Percentiles rank a stretch among this genome's conserved stretches.
These are phyloP conservation scores for Backusella luteola DNA, from an alignment of 192 early-diverging fungal genomes.

Conservation along the genomic window DNA sequence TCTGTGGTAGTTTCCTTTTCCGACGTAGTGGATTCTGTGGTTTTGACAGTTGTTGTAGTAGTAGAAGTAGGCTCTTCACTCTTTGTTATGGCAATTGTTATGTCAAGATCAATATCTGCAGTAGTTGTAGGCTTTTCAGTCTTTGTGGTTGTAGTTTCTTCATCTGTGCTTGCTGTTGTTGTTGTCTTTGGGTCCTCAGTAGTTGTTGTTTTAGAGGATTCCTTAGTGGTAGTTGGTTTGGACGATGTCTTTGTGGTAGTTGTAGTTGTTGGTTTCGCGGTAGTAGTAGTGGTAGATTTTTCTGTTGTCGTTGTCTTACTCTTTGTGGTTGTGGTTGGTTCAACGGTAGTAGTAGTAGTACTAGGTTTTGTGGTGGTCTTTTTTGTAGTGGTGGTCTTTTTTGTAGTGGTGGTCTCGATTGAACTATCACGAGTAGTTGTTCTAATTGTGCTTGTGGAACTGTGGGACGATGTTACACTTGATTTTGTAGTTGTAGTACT, in stretches of 20 bases:
- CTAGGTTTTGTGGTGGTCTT: background rate
- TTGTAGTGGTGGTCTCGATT: background rate
- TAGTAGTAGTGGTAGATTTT: background rate
- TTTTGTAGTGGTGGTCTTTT: conserved; percentile 1
- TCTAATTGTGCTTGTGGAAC: conserved; percentile 1
- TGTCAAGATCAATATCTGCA: background rate
- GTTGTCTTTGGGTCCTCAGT: background rate
- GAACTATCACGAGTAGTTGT: conserved; percentile 5
- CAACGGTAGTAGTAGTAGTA: background rate
- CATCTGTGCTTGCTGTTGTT: background rate
- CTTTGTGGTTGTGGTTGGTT: background rate
- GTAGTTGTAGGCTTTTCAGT: background rate
- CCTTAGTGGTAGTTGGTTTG: background rate
- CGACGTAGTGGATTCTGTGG: background rate
- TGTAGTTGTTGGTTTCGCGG: background rate
- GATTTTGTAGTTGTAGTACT: conserved; percentile 8
- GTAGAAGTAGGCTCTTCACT: background rate
- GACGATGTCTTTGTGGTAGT: background rate
- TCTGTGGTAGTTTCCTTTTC: background rate
- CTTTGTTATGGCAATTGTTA: background rate
- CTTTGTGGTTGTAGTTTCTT: background rate
- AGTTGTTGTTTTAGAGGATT: background rate
- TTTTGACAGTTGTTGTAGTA: background rate
- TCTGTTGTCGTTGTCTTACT: background rate
- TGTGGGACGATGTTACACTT: conserved; percentile 2